Evolutionary conservation across 106 monocot genomes (phyloP), one percentile per base, ranked within the genome.

Genomic region (Dendrobium nobile): DNA sequence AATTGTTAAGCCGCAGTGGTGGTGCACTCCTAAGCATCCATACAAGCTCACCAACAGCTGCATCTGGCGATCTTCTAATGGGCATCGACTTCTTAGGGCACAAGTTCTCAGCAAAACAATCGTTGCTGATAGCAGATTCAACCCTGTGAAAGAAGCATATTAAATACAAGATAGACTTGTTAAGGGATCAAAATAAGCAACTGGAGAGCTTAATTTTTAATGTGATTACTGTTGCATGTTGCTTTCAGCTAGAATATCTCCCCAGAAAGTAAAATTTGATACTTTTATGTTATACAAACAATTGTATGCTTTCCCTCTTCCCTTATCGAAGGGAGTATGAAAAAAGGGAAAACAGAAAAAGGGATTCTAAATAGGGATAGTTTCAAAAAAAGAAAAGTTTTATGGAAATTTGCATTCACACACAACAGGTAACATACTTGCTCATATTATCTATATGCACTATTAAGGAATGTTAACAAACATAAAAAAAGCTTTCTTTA

Each of bases 1-100:
- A 75, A 15, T 55, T 41, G 78, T 82, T 82, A 64, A 87, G 83
- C 33, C 77, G 86, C 11, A 96, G 76, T 6, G 88, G 90, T 54
- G 85, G 84, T 9, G 96, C 93, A 48, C 74, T 80, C 82, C 82
- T 89, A 5, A 96, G 86, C 81, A 90, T 88, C 64, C 67, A 72
- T 28, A 96, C 85, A 47, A 96, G 85, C 41, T 73, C 88, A 84
- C 93, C 92, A 47, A 94, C 86, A 22, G 83, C 82, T 61, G 96
- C 93, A 84, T 85, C 87, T 64, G 88, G 87, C 40, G 92, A 92
- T 68, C 75, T 77, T 27, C 84, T 79, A 48, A 87, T 18, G 42
- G 80, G 75, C 10, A 51, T 51, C 51, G 13, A 51, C 13, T 51
- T 15, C 13, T 13, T 1, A 51, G 51, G 51, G 16, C 51, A 51